These are phyloP conservation scores for Melastoma candidum DNA, from an alignment of 441 rosid genomes.

Conservation along the genomic window DNA sequence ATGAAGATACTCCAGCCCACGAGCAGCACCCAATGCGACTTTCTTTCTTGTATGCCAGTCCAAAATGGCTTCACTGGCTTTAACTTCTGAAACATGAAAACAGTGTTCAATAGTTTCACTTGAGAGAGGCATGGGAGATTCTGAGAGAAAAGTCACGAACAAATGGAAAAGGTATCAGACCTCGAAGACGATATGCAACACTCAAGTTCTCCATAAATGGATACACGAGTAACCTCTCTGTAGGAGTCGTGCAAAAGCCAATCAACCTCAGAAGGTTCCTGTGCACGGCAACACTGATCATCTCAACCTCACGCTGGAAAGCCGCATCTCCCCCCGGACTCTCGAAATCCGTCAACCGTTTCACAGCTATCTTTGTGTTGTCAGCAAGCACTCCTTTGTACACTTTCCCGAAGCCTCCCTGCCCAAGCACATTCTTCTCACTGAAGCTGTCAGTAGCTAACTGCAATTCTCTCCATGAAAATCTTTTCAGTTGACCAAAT, in stretches of 20 bases:
- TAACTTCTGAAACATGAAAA: conserved; percentile 38
- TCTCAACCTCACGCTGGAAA: conserved; percentile 89
- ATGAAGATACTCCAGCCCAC: conserved; percentile 91
- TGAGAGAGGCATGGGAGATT: not conserved
- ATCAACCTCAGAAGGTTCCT: conserved; percentile 71
- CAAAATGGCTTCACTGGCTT: conserved; percentile 60
- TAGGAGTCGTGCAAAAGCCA: conserved; percentile 88
- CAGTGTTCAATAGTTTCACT: not conserved
- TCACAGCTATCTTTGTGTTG: conserved; percentile 72
- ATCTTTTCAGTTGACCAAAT: conserved; percentile 88
- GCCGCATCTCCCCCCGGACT: conserved; percentile 92
- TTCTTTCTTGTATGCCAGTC: conserved; percentile 72
- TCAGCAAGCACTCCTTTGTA: conserved; percentile 83
- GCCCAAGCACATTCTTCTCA: conserved; percentile 83
- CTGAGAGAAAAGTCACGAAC: not conserved
- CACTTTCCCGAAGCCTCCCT: conserved; percentile 96
- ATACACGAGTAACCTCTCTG: conserved; percentile 86
- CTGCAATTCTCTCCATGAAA: conserved; percentile 90
- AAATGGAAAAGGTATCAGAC: conserved; percentile 20
- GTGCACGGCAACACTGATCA: conserved; percentile 96
- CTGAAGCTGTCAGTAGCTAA: conserved; percentile 77
- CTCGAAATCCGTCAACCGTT: conserved; percentile 77
- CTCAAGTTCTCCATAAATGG: conserved; percentile 92
- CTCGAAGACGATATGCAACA: conserved; percentile 78
- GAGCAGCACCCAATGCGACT: conserved; percentile 80